phyloP scores from a whole-genome alignment of 148 eudicot species.

The Chenopodium quinoa region DNA sequence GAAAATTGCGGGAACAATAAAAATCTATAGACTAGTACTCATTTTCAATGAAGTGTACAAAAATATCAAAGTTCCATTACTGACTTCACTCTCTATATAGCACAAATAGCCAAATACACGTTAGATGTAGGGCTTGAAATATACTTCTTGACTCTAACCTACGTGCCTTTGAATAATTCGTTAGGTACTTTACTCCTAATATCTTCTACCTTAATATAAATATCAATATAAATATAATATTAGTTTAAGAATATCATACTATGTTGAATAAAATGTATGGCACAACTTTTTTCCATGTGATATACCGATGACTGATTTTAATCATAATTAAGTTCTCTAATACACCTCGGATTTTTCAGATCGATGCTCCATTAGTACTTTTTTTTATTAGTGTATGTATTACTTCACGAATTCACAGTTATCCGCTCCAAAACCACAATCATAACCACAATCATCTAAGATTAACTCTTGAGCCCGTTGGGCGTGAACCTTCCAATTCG shows the following conservation, averaged over 20 bases:
- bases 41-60: background rate
- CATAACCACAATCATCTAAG: constrained; percentile 17
- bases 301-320: background rate
- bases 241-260: background rate
- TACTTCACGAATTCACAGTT: constrained; percentile 4
- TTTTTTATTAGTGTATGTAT: no score
- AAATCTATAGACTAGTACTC: background rate
- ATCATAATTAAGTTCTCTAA: background rate
- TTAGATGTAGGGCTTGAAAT: background rate
- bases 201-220: background rate
- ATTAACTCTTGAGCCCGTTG: constrained; percentile 55
- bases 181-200: background rate
- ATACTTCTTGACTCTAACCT: background rate
- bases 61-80: background rate
- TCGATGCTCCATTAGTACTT: no score
- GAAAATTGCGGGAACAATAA: no score
- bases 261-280: background rate
- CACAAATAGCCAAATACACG: background rate
- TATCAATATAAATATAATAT: no score
- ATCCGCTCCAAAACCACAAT: background rate
- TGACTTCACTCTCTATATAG: background rate
- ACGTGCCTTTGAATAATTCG: background rate
- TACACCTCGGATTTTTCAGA: no score
- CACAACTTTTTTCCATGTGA: background rate
- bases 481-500: constrained; percentile 63